Evolutionary conservation across 2,329 filamentous ascomycete species (phyloP).

Genomic region (Nigrospora oryzae): DNA sequence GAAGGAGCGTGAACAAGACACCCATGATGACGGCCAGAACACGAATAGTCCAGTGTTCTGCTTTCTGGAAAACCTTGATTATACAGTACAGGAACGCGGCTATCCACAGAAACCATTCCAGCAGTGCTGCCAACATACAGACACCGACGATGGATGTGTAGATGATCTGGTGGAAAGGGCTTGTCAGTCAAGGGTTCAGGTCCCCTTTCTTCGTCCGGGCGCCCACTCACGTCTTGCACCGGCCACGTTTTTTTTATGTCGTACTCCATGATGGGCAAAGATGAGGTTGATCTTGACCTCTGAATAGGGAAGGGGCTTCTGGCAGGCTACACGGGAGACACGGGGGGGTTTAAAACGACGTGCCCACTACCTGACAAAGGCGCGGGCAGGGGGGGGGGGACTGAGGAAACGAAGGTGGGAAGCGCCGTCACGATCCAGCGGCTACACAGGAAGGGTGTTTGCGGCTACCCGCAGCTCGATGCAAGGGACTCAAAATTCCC

Average conservation of each 20-base stretch:
- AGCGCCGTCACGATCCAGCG: not conserved
- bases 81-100: constrained; percentile 91
- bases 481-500: constrained; percentile 8
- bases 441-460: constrained; percentile 5
- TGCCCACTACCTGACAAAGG: too few relatives aligned
- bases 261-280: constrained; percentile 27
- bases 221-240: constrained; percentile 32
- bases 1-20: constrained; percentile 62
- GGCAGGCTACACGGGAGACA: not conserved
- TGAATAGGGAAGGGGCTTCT: not conserved
- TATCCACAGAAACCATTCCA: constrained; percentile 94
- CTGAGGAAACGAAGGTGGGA: too few relatives aligned
- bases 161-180: constrained; percentile 54
- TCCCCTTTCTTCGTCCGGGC: too few relatives aligned
- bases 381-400: too few relatives aligned
- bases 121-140: constrained; percentile 73
- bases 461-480: constrained; percentile 13
- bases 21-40: constrained; percentile 71
- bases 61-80: constrained; percentile 79
- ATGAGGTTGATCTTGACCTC: too few relatives aligned
- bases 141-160: constrained; percentile 75
- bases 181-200: not conserved
- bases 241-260: constrained; percentile 39
- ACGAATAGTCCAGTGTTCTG: constrained; percentile 77
- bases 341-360: too few relatives aligned